Conservation (phyloP, 2,329 filamentous ascomycete genomes). For the Lizonia empirigonia region DNA sequence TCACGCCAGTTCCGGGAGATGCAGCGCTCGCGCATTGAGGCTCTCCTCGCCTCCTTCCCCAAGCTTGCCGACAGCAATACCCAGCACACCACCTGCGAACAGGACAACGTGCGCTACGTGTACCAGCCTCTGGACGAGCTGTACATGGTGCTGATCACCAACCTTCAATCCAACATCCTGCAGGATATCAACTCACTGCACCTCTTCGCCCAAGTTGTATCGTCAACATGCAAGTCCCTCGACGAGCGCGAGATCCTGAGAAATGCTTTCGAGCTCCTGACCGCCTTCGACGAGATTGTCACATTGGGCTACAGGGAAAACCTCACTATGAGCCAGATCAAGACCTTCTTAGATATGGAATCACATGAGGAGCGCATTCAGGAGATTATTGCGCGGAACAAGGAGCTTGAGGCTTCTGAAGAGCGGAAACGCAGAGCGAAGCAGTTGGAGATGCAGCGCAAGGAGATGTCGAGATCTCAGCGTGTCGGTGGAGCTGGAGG, state of each 20-base stretch:
- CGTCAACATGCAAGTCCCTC: constrained; percentile 91
- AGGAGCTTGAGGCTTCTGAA: constrained; percentile 96
- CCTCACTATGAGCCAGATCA: constrained; percentile 94
- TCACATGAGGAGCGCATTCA: constrained; percentile 98
- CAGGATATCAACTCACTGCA: constrained; percentile 99
- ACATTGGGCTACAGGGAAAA: constrained; percentile 97
- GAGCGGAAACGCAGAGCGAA: constrained; percentile 99
- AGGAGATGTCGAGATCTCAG: constrained; percentile 83
- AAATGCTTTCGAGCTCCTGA: constrained; percentile 95
- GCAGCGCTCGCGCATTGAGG: constrained; percentile 94
- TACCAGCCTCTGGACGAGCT: constrained; percentile 99
- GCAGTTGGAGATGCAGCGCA: constrained; percentile 97
- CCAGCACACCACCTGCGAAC: constrained; percentile 97
- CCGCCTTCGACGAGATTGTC: constrained; percentile 96
- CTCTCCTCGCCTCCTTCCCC: constrained; percentile 92
- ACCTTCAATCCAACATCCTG: constrained; percentile 98
- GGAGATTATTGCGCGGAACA: constrained; percentile 76
- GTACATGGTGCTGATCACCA: constrained; percentile 99
- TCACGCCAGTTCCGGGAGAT: constrained; percentile 98
- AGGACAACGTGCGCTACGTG: constrained; percentile 99
- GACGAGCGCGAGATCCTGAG: constrained; percentile 94
- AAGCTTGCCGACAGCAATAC: constrained; percentile 96
- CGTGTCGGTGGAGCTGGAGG: constrained; percentile 52
- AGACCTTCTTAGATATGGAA: constrained; percentile 99
- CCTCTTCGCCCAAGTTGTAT: constrained; percentile 95